Conservation (phyloP, 768 basidiomycete species). For the Sporobolomyces pararoseus region DNA sequence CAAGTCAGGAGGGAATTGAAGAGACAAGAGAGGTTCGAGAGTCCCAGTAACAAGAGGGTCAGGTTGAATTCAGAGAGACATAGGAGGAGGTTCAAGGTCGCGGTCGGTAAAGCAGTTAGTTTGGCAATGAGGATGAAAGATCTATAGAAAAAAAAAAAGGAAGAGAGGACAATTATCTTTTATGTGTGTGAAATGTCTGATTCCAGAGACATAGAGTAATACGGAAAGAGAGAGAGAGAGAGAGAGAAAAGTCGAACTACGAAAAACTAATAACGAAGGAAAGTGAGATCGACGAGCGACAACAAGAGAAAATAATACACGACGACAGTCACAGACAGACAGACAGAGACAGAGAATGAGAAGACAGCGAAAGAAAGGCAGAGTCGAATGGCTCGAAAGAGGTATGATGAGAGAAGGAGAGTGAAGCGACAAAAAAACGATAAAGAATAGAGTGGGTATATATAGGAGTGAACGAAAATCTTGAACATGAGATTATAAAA, state of each 20-base stretch:
- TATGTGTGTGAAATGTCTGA: no score
- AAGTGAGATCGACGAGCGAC: neutral
- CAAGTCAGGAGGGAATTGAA: slow-evolving; percentile 45
- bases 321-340: neutral
- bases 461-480: no score
- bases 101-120: slow-evolving; percentile 38
- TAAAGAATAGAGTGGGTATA: no score
- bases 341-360: neutral
- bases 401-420: neutral
- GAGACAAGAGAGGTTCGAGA: slow-evolving; percentile 48
- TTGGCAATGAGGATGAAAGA: slow-evolving; percentile 37
- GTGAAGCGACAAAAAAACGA: neutral
- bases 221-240: neutral
- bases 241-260: neutral
- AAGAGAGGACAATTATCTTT: no score
- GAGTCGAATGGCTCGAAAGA: neutral
- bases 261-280: neutral
- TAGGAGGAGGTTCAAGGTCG: slow-evolving; percentile 41
- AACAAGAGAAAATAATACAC: neutral
- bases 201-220: neutral
- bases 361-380: neutral
- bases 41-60: slow-evolving; percentile 36
- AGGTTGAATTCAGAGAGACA: slow-evolving; percentile 39
- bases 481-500: no score
- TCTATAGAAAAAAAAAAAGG: slow-evolving; percentile 1